These are phyloP conservation scores for Chloranthus sessilifolius DNA, from an alignment of 164 flowering plant genomes.

Conservation along the genomic window DNA sequence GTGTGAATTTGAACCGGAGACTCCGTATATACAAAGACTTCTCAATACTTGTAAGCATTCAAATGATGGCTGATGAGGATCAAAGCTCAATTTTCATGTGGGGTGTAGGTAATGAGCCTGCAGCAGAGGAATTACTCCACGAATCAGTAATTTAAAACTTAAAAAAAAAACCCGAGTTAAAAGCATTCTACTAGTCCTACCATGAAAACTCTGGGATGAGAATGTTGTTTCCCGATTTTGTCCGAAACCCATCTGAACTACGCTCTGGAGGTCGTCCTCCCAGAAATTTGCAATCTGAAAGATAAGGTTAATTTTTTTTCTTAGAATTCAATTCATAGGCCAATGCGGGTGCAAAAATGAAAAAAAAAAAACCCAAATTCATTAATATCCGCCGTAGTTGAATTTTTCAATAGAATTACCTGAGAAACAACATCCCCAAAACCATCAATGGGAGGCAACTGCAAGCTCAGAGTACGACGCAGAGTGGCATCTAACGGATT, in stretches of 20 bases:
- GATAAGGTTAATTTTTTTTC: neutral
- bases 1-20: conserved; percentile 10
- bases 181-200: no score
- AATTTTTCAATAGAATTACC: conserved; percentile 42
- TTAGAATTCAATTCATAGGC: neutral
- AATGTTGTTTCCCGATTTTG: conserved; percentile 29
- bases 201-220: conserved; percentile 24
- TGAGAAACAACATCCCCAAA: conserved; percentile 41
- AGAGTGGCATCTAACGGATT: conserved; percentile 34
- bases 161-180: neutral
- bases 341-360: no score
- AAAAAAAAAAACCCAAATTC: no score
- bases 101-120: conserved; percentile 49
- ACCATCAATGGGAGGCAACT: conserved; percentile 40
- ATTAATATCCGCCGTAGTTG: no score
- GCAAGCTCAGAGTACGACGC: conserved; percentile 31
- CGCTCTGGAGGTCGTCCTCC: conserved; percentile 83
- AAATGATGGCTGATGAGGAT: conserved; percentile 9
- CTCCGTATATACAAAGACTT: conserved; percentile 46
- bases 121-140: conserved; percentile 10
- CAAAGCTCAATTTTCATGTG: conserved; percentile 71
- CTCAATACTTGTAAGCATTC: conserved; percentile 4
- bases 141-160: neutral
- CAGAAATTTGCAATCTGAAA: conserved; percentile 51
- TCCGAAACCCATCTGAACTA: conserved; percentile 85